A percentile compares a stretch with the other conserved stretches of the same genome.
phyloP scores from a whole-genome alignment of 2,329 filamentous ascomycete genomes.

The Penicillium olsonii region DNA sequence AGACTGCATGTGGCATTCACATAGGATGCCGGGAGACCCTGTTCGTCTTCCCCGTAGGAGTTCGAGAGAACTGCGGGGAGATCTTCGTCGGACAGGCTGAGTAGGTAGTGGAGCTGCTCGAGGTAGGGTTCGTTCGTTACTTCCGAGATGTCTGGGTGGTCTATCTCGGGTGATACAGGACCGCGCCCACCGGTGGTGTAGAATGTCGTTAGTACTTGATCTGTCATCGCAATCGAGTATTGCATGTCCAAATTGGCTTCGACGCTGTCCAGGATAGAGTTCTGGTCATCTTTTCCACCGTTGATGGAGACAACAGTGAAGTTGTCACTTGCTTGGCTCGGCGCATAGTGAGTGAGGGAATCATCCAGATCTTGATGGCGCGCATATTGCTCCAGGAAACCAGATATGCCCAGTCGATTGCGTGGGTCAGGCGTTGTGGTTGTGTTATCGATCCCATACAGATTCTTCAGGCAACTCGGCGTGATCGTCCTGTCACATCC shows the following conservation, averaged over 20 bases:
- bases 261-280: conserved; percentile 42
- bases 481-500: conserved; percentile 47
- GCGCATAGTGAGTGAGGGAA: conserved; percentile 59
- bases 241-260: conserved; percentile 69
- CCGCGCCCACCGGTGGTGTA: conserved; percentile 63
- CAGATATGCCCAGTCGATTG: conserved; percentile 49
- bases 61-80: conserved; percentile 66
- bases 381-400: conserved; percentile 55
- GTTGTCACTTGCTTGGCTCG: conserved; percentile 52
- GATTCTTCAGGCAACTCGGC: conserved; percentile 50
- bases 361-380: conserved; percentile 56
- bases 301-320: conserved; percentile 62
- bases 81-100: conserved; percentile 54
- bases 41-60: conserved; percentile 72
- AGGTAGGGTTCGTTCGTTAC: conserved; percentile 69
- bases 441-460: conserved; percentile 49
- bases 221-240: conserved; percentile 58
- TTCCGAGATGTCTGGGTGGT: conserved; percentile 39
- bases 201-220: conserved; percentile 56
- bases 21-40: conserved; percentile 60
- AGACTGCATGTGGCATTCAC: conserved; percentile 62
- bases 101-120: conserved; percentile 62
- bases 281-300: conserved; percentile 55
- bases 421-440: conserved; percentile 33
- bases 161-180: conserved; percentile 52